Evolutionary conservation across 805 yeast species (phyloP).

Genomic region (Metschnikowia rubicola): DNA sequence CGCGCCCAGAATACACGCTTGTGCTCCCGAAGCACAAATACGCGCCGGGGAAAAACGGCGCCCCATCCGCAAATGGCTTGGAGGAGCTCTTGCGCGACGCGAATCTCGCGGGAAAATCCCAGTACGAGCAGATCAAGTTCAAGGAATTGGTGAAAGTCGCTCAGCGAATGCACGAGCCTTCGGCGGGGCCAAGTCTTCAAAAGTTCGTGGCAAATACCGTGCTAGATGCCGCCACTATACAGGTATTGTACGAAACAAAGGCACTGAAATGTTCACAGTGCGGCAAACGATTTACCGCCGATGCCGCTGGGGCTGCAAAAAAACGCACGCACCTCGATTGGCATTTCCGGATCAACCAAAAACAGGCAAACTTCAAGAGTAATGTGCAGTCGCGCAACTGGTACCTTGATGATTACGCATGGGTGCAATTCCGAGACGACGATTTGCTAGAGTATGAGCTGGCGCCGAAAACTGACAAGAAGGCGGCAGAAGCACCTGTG

Average conservation of each 20-base stretch:
- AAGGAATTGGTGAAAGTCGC: conserved; percentile 29
- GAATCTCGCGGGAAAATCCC: conserved; percentile 15
- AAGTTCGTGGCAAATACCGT: conserved; percentile 35
- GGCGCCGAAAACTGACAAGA: conserved; percentile 6
- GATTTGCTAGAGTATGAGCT: conserved; percentile 34
- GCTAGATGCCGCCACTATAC: conserved; percentile 29
- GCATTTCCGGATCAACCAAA: conserved; percentile 91
- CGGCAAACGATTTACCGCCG: conserved; percentile 76
- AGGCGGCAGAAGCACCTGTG: conserved; percentile 1
- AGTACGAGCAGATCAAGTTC: conserved; percentile 33
- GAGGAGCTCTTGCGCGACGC: conserved; percentile 16
- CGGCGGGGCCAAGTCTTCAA: conserved; percentile 23
- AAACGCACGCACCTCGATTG: conserved; percentile 79
- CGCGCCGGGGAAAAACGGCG: conserved; percentile 10
- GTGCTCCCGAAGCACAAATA: conserved; percentile 32
- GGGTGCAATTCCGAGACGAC: conserved; percentile 75
- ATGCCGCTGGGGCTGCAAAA: conserved; percentile 51
- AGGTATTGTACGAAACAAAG: conserved; percentile 52
- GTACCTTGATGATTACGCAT: conserved; percentile 69
- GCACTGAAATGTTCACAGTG: conserved; percentile 86
- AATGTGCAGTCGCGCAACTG: conserved; percentile 73
- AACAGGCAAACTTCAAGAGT: conserved; percentile 37
- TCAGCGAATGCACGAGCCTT: conserved; percentile 12
- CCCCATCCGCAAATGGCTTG: conserved; percentile 11
- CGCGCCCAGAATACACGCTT: conserved; percentile 31